Conservation (phyloP, 148 eudicot species). For the Simmondsia chinensis region DNA sequence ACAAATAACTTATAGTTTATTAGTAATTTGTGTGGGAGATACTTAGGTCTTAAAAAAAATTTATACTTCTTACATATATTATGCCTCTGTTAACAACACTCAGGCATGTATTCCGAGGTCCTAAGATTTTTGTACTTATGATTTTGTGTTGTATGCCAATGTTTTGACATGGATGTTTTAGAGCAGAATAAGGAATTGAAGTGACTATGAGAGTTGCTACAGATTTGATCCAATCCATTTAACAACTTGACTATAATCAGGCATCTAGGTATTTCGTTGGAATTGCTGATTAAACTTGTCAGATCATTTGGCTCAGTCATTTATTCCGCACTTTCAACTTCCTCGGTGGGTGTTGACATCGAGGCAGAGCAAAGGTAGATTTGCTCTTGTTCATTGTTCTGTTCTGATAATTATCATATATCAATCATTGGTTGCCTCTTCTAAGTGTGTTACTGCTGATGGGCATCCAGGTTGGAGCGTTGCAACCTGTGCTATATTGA, state of each 20-base stretch:
- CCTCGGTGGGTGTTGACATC: constrained; percentile 92
- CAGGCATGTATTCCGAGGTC: too few species aligned
- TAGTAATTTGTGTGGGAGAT: too few species aligned
- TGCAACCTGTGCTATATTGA: constrained; percentile 83
- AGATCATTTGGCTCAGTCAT: constrained; percentile 86
- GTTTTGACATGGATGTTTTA: too few species aligned
- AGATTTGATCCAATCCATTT: too few species aligned
- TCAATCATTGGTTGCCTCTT: neutral
- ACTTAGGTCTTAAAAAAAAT: too few species aligned
- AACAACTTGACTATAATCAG: constrained; percentile 31
- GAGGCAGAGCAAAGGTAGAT: constrained; percentile 94
- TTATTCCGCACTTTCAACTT: constrained; percentile 74
- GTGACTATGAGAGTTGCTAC: too few species aligned
- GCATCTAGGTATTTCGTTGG: constrained; percentile 75
- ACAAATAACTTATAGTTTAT: too few species aligned
- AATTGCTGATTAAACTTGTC: constrained; percentile 79
- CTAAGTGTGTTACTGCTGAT: neutral
- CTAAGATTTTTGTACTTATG: too few species aligned
- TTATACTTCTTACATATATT: too few species aligned
- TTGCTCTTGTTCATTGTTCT: neutral
- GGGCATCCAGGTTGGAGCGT: constrained; percentile 62
- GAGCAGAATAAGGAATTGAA: too few species aligned
- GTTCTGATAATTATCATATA: neutral
- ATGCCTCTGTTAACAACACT: too few species aligned
- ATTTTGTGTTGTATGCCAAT: too few species aligned